A percentile compares a stretch with the other conserved stretches of the same genome.
Conservation (phyloP, 768 basidiomycete genomes). For the Tubosaeta brunneosetosa region DNA sequence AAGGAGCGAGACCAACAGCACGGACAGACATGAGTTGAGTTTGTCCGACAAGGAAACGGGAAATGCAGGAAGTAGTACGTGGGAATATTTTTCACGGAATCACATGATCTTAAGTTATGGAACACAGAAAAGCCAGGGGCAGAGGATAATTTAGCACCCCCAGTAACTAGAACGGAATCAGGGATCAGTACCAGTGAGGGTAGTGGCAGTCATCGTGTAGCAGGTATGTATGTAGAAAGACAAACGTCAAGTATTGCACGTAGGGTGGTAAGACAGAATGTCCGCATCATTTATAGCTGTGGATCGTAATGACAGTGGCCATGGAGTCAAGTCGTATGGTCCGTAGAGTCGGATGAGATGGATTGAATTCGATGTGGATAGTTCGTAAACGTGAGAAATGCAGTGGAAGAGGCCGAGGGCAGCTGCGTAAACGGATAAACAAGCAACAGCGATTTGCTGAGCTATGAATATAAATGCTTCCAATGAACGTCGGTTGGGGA, state of each 20-base stretch:
- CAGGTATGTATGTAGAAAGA: slow-evolving; percentile 18
- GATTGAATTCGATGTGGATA: neutral
- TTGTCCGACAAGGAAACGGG: neutral
- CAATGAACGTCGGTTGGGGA: neutral
- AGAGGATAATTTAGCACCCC: neutral
- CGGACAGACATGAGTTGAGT: slow-evolving; percentile 26
- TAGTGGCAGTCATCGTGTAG: slow-evolving; percentile 11
- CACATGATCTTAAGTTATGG: slow-evolving; percentile 2
- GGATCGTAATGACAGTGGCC: slow-evolving; percentile 13
- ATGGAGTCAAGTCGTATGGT: neutral
- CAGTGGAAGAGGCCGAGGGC: slow-evolving; percentile 1
- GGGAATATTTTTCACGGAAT: slow-evolving; percentile 15
- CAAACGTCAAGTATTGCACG: slow-evolving; percentile 7
- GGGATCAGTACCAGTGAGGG: neutral
- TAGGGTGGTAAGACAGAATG: slow-evolving; percentile 4
- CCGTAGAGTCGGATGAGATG: slow-evolving; percentile 3
- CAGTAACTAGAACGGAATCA: neutral
- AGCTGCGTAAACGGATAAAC: slow-evolving; percentile 1
- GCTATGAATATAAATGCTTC: slow-evolving; percentile 6
- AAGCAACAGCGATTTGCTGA: slow-evolving; percentile 1
- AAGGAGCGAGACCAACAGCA: slow-evolving; percentile 54
- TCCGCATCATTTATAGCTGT: slow-evolving; percentile 13
- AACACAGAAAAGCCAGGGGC: too few species aligned
- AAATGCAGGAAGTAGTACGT: slow-evolving; percentile 10
- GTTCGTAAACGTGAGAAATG: neutral